These are phyloP conservation scores for Diddensiella santjacobensis DNA, from an alignment of 805 yeast genomes.

Conservation along the genomic window DNA sequence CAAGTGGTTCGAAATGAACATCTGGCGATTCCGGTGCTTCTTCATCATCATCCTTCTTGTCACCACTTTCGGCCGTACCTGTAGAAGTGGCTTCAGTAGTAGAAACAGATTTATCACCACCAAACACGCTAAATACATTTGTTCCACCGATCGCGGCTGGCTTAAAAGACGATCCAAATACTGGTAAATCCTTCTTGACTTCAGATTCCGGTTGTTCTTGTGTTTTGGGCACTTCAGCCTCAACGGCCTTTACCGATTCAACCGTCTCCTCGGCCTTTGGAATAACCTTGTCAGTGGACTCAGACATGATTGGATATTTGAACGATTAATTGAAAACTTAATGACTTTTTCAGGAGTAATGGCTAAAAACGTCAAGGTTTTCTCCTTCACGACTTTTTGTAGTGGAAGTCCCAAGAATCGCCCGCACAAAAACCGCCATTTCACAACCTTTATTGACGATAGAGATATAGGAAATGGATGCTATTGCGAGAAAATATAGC, in stretches of 20 bases:
- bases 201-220: slow-evolving; percentile 12
- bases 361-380: too few relatives aligned
- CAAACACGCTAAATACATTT: slow-evolving; percentile 91
- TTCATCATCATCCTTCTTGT: slow-evolving; percentile 45
- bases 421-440: too few relatives aligned
- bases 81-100: slow-evolving; percentile 31
- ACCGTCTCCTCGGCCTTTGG: slow-evolving; percentile 13
- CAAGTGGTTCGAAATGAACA: slow-evolving; percentile 95
- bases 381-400: too few relatives aligned
- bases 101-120: slow-evolving; percentile 68
- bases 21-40: slow-evolving; percentile 69
- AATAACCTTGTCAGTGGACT: slow-evolving; percentile 11
- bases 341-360: too few relatives aligned
- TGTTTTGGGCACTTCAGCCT: slow-evolving; percentile 5
- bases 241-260: slow-evolving; percentile 16
- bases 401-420: too few relatives aligned
- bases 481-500: slow-evolving; percentile 28
- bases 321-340: too few relatives aligned
- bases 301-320: slow-evolving; percentile 2
- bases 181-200: slow-evolving; percentile 12
- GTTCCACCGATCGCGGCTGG: slow-evolving; percentile 32
- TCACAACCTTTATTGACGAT: too few relatives aligned
- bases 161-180: slow-evolving; percentile 19
- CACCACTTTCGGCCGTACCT: slow-evolving; percentile 39
- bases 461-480: slow-evolving; percentile 36